A percentile compares a stretch with the other conserved stretches of the same genome.
Evolutionary conservation across 306 rosid species (phyloP).

Genomic region (Boehmeria nivea): DNA sequence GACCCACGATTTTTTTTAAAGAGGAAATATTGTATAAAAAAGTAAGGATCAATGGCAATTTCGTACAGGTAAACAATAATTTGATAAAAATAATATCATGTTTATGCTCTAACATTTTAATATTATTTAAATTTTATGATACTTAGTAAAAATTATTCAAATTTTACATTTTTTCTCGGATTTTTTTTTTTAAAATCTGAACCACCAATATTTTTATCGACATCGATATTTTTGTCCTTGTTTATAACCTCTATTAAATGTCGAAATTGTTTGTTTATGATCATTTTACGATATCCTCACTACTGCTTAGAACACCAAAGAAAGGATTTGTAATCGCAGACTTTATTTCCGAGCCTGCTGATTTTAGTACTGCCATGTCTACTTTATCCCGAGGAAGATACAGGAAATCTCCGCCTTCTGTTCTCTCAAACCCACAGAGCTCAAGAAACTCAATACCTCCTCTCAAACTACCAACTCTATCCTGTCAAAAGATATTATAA

Average conservation of each 20-base stretch:
- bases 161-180: neutral
- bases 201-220: no score
- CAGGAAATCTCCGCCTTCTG: constrained; percentile 44
- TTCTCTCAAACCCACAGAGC: constrained; percentile 77
- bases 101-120: no score
- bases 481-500: constrained; percentile 47
- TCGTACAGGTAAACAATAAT: no score
- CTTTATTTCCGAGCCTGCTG: constrained; percentile 54
- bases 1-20: no score
- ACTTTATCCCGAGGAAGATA: constrained; percentile 55
- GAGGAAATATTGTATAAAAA: no score
- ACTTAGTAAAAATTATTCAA: no score
- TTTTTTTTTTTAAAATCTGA: neutral
- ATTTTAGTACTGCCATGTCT: constrained; percentile 34
- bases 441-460: constrained; percentile 80
- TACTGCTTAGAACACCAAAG: constrained; percentile 62
- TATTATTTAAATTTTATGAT: no score
- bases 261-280: no score
- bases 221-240: no score
- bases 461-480: constrained; percentile 63
- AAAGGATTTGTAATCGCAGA: constrained; percentile 80
- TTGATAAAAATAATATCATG: no score
- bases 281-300: constrained; percentile 2
- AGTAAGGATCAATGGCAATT: no score
- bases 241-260: no score